Evolutionary conservation across 106 monocot species (phyloP).

Genomic region (Allium fistulosum): DNA sequence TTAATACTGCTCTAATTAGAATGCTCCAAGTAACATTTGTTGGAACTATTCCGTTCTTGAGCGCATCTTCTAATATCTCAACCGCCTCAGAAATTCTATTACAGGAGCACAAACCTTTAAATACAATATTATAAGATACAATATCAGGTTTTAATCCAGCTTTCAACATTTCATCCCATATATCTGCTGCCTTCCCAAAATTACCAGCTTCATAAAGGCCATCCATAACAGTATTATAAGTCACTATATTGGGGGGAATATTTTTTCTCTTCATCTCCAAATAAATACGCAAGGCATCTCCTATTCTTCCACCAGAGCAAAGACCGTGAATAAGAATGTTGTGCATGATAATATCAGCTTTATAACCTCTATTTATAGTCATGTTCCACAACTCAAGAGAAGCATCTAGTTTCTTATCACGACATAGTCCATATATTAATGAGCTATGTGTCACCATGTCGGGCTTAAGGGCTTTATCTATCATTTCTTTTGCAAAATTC

Average conservation of each 20-base stretch:
- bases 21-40: slow-evolving; percentile 74
- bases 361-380: slow-evolving; percentile 29
- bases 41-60: slow-evolving; percentile 43
- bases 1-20: slow-evolving; percentile 55
- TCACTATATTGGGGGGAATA: slow-evolving; percentile 60
- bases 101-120: slow-evolving; percentile 70
- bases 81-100: slow-evolving; percentile 45
- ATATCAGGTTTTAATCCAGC: slow-evolving; percentile 67
- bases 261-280: slow-evolving; percentile 49
- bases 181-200: slow-evolving; percentile 43
- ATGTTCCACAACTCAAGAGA: slow-evolving; percentile 64
- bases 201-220: slow-evolving; percentile 52
- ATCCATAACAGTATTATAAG: slow-evolving; percentile 80
- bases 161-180: slow-evolving; percentile 66
- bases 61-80: slow-evolving; percentile 44
- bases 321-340: slow-evolving; percentile 87
- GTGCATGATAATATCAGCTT: slow-evolving; percentile 48
- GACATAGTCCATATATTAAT: slow-evolving; percentile 75
- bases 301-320: slow-evolving; percentile 49
- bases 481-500: slow-evolving; percentile 65
- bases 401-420: slow-evolving; percentile 58
- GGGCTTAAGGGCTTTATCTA: slow-evolving; percentile 69
- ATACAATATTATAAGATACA: slow-evolving; percentile 75
- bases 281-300: slow-evolving; percentile 45
- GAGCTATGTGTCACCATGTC: slow-evolving; percentile 69